A percentile compares a stretch with the other conserved stretches of the same genome.
Evolutionary conservation across 176 grass and related monocot genomes (phyloP).

Genomic region (Areca catechu): DNA sequence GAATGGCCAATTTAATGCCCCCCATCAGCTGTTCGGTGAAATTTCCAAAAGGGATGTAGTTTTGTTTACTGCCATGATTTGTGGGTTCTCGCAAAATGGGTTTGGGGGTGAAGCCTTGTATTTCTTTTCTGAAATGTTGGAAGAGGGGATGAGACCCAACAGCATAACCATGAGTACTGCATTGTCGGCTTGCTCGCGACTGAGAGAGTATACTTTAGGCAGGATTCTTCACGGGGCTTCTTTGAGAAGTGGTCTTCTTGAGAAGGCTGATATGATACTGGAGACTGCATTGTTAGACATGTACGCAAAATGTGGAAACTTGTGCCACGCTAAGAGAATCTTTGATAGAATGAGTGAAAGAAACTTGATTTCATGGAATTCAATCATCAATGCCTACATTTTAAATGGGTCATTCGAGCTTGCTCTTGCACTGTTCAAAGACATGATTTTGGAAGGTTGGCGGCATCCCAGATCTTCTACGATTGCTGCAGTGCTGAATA

Average conservation of each 20-base stretch:
- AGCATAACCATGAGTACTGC: constrained; percentile 6
- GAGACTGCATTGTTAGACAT: constrained; percentile 26
- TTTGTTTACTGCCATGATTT: constrained; percentile 9
- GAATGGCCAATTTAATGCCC: neutral
- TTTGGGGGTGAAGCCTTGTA: neutral
- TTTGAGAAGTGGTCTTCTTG: constrained; percentile 20
- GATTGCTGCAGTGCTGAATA: neutral
- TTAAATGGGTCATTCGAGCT: constrained; percentile 2
- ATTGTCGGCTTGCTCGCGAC: constrained; percentile 8
- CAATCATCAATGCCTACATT: constrained; percentile 10
- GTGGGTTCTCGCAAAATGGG: constrained; percentile 8
- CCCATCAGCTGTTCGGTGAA: constrained; percentile 9
- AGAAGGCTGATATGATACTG: constrained; percentile 15
- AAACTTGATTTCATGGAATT: constrained; percentile 19
- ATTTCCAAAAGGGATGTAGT: constrained; percentile 6
- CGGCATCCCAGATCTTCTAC: neutral
- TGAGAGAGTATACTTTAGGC: constrained; percentile 6
- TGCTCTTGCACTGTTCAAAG: constrained; percentile 5
- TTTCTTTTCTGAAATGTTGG: constrained; percentile 21
- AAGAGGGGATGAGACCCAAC: constrained; percentile 21
- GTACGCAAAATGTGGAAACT: constrained; percentile 30
- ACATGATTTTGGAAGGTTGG: constrained; percentile 6
- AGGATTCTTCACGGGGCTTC: constrained; percentile 23
- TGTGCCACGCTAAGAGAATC: neutral
- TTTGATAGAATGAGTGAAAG: constrained; percentile 7